Evolutionary conservation across 139 green algal genomes (phyloP).

Genomic region (Chlamydomonas asymmetrica): DNA sequence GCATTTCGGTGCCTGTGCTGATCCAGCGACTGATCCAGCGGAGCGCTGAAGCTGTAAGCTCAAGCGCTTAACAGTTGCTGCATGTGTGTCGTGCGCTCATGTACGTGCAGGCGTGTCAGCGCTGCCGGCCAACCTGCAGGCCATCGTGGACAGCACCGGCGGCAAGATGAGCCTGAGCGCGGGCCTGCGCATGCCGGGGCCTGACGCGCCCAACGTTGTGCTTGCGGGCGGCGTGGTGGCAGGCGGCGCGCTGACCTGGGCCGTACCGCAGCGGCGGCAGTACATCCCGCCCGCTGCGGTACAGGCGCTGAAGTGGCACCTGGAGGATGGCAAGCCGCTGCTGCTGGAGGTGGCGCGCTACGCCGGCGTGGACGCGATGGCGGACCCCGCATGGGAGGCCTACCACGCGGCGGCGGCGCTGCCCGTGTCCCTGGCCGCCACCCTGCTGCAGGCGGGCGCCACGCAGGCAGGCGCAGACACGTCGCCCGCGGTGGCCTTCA

Average conservation of each 20-base stretch:
- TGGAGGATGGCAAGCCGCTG: conserved; percentile 27
- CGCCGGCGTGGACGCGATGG: conserved; percentile 3
- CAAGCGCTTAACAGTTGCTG: too few species aligned
- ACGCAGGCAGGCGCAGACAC: background rate
- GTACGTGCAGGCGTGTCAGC: conserved; percentile 4
- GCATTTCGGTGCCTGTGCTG: too few species aligned
- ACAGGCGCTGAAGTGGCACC: conserved; percentile 16
- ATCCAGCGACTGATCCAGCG: too few species aligned
- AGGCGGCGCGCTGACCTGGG: conserved; percentile 4
- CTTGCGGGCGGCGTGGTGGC: background rate
- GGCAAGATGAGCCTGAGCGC: conserved; percentile 17
- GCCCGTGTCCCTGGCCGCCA: background rate
- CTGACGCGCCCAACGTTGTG: background rate
- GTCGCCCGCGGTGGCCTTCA: background rate
- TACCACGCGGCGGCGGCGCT: conserved; percentile 13
- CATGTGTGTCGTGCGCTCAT: too few species aligned
- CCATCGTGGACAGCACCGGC: background rate
- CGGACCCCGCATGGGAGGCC: conserved; percentile 26
- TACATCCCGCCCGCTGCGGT: background rate
- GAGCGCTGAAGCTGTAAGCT: too few species aligned
- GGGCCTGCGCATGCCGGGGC: conserved; percentile 14
- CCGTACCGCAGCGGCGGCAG: conserved; percentile 13
- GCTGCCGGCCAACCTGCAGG: conserved; percentile 15
- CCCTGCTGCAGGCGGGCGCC: conserved; percentile 8
- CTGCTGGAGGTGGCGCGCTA: conserved; percentile 35